Conservation (phyloP, 371 early-diverging fungal species). For the Zancudomyces culisetae region DNA sequence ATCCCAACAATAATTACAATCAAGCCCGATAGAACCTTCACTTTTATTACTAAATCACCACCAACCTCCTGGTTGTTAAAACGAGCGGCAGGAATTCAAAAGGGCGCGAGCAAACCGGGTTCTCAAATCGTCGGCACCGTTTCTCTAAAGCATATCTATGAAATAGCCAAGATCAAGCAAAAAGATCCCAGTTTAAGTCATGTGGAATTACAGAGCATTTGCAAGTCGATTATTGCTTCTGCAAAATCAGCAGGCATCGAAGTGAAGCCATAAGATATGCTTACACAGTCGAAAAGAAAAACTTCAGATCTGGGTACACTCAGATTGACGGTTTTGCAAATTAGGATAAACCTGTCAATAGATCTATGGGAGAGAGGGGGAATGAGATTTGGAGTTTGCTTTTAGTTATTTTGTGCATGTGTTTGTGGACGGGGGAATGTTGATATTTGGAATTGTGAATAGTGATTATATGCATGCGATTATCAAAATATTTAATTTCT, state of each 20-base stretch:
- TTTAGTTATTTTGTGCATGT: too few relatives aligned
- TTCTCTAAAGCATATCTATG: slow-evolving; percentile 81
- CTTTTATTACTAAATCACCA: slow-evolving; percentile 72
- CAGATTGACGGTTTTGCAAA: too few relatives aligned
- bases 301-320: too few relatives aligned
- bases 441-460: too few relatives aligned
- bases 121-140: slow-evolving; percentile 56
- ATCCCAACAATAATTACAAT: slow-evolving; percentile 67
- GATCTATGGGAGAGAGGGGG: too few relatives aligned
- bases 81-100: slow-evolving; percentile 75
- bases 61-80: slow-evolving; percentile 77
- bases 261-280: not conserved
- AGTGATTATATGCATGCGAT: too few relatives aligned
- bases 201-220: slow-evolving; percentile 46
- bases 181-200: slow-evolving; percentile 60
- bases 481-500: too few relatives aligned
- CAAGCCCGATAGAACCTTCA: slow-evolving; percentile 79
- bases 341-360: too few relatives aligned
- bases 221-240: slow-evolving; percentile 54
- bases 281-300: too few relatives aligned
- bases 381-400: too few relatives aligned
- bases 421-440: too few relatives aligned
- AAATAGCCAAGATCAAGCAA: slow-evolving; percentile 81
- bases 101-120: slow-evolving; percentile 64
- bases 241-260: slow-evolving; percentile 54